Conservation (phyloP, 192 early-diverging fungal genomes). For the Coemansia interrupta region DNA sequence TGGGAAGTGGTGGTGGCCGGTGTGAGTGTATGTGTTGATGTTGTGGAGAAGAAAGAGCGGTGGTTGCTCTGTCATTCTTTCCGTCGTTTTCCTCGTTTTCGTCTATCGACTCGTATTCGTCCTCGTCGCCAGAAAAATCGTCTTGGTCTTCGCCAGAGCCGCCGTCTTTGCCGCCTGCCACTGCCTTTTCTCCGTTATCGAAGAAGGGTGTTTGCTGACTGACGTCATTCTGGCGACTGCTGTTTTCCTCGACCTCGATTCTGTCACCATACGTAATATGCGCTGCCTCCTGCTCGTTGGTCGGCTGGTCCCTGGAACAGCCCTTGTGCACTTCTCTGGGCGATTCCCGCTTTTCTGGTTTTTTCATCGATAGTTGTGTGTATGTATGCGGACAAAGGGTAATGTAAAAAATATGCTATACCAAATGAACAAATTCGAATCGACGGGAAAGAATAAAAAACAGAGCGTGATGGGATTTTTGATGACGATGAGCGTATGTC, state of each 20-base stretch:
- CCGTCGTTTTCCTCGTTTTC: not conserved
- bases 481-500: too few species aligned
- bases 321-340: not conserved
- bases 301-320: not conserved
- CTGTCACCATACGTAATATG: too few species aligned
- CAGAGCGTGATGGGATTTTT: too few species aligned
- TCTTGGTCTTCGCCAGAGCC: not conserved
- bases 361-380: not conserved
- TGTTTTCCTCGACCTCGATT: not conserved
- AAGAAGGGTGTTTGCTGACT: not conserved
- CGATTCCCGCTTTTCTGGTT: not conserved
- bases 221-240: not conserved
- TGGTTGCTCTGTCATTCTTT: too few species aligned
- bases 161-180: not conserved
- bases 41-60: too few species aligned
- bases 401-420: not conserved
- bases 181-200: slow-evolving; percentile 1
- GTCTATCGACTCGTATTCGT: not conserved
- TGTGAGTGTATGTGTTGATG: too few species aligned
- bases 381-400: not conserved
- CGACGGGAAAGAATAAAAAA: too few species aligned
- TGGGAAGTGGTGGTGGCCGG: too few species aligned
- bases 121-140: not conserved
- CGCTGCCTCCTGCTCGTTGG: too few species aligned
- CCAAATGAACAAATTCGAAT: too few species aligned